Evolutionary conservation across 2,329 filamentous ascomycete genomes (phyloP), one percentile per base, ranked within the genome.

Genomic region (Aspergillus ruber): DNA sequence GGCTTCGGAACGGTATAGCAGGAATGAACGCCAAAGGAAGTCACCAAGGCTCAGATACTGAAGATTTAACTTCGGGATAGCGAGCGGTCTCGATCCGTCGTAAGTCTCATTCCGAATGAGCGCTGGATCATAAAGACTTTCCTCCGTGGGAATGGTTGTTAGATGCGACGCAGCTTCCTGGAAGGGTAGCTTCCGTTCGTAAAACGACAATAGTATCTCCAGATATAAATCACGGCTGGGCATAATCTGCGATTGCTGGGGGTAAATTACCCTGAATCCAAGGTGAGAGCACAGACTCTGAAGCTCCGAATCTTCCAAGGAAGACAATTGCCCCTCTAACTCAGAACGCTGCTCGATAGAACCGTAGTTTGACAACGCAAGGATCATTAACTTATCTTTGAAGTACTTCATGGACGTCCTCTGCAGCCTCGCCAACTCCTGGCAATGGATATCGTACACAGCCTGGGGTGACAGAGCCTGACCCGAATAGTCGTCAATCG

Each of bases 41-140:
- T 98, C 93, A 2, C 90, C 90, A 44, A 95, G 82, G 2, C 90
- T 95, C 12, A 98, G 76, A 67, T 98, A 98, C 63, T 98, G 93
- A 23, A 98, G 74, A 58, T 96, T 98, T 41, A 97, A 72, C 65
- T 98, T 98, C 2, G 93, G 93, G 39, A 98, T 82, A 2, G 93
- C 88, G 49, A 98, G 76, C 4, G 93, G 90, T 42, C 82, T 82
- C 20, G 88, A 90, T 21, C 90, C 90, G 65, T 95, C 85, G 59
- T 96, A 97, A 6, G 77, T 78, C 59, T 96, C 90, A 48, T 91
- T 91, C 49, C 89, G 82, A 47, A 90, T 70, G 45, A 95, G 79
- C 21, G 83, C 82, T 44, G 77, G 77, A 50, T 96, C 89, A 60
- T 96, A 96, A 4, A 98, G 74, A 1, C 81, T 72, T 49, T 65